phyloP scores from a whole-genome alignment of 345 rosid genomes.

The Mangifera indica region DNA sequence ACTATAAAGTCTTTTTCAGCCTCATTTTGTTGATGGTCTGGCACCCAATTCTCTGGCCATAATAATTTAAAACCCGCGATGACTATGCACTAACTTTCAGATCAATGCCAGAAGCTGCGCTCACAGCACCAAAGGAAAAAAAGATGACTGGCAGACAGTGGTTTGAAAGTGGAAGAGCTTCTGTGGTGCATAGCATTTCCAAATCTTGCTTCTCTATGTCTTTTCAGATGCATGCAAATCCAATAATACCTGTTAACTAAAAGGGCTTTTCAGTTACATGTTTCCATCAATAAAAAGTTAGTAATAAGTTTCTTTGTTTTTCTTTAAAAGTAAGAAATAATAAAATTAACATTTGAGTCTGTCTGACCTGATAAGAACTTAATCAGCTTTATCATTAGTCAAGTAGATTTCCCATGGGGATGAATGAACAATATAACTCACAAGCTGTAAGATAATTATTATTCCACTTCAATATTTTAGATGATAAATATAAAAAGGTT shows the following conservation, averaged over 20 bases:
- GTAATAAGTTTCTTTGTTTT: background rate
- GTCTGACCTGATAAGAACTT: background rate
- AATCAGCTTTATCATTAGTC: background rate
- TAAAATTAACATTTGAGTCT: background rate
- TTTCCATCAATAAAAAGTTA: background rate
- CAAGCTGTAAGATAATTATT: background rate
- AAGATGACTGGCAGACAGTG: conserved; percentile 88
- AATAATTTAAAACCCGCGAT: background rate
- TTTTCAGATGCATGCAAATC: conserved; percentile 8
- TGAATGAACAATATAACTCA: background rate
- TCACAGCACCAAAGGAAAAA: conserved; percentile 72
- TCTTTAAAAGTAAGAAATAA: background rate
- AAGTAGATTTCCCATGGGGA: background rate
- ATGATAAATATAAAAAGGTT: background rate
- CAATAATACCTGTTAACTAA: background rate
- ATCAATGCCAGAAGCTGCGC: conserved; percentile 92
- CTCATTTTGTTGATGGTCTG: background rate
- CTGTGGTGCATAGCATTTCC: conserved; percentile 33
- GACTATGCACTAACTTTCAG: conserved; percentile 32
- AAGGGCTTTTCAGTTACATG: background rate
- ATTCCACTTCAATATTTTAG: background rate
- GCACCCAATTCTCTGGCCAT: background rate
- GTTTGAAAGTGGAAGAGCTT: conserved; percentile 86
- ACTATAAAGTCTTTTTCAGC: background rate
- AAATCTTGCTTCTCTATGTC: conserved; percentile 1